A percentile compares a stretch with the other conserved stretches of the same genome.
phyloP scores from a whole-genome alignment of 2,329 filamentous ascomycete species.

The Fusarium nurragi region DNA sequence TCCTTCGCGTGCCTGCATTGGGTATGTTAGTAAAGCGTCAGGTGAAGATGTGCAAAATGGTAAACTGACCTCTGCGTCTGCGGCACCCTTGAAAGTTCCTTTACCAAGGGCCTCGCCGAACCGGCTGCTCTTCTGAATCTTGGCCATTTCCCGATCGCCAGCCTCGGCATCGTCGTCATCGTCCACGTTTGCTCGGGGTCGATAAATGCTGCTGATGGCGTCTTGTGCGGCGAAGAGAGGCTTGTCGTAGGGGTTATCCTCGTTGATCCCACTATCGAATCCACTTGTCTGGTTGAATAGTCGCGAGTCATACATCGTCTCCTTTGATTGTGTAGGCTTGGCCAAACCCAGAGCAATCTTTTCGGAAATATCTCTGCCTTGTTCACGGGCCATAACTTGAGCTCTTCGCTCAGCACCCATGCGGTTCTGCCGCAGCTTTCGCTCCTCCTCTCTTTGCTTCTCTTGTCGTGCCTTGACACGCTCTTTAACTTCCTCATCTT shows the following conservation, averaged over 20 bases:
- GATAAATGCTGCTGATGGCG: constrained; percentile 92
- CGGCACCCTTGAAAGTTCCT: constrained; percentile 90
- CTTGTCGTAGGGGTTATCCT: constrained; percentile 97
- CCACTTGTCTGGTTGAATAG: constrained; percentile 95
- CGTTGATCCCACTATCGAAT: constrained; percentile 92
- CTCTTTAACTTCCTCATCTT: constrained; percentile 77
- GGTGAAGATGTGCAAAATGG: background rate
- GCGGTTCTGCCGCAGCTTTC: constrained; percentile 88
- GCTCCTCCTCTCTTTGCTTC: constrained; percentile 81
- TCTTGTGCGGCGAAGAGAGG: constrained; percentile 96
- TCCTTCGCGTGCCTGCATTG: constrained; percentile 75
- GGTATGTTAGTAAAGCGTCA: constrained; percentile 45
- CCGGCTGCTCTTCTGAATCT: constrained; percentile 83
- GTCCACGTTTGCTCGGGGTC: constrained; percentile 77
- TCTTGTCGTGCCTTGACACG: constrained; percentile 82
- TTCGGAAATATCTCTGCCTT: constrained; percentile 96
- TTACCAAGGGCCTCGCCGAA: constrained; percentile 88
- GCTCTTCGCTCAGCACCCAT: constrained; percentile 95
- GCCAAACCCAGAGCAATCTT: constrained; percentile 94
- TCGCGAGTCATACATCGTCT: constrained; percentile 96
- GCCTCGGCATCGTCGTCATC: constrained; percentile 82
- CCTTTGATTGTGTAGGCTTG: constrained; percentile 90
- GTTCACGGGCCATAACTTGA: constrained; percentile 92
- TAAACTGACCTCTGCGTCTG: constrained; percentile 76
- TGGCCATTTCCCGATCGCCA: constrained; percentile 84